These are phyloP conservation scores for Incumbomyces lentus DNA, from an alignment of 2,329 filamentous ascomycete genomes.

Conservation along the genomic window DNA sequence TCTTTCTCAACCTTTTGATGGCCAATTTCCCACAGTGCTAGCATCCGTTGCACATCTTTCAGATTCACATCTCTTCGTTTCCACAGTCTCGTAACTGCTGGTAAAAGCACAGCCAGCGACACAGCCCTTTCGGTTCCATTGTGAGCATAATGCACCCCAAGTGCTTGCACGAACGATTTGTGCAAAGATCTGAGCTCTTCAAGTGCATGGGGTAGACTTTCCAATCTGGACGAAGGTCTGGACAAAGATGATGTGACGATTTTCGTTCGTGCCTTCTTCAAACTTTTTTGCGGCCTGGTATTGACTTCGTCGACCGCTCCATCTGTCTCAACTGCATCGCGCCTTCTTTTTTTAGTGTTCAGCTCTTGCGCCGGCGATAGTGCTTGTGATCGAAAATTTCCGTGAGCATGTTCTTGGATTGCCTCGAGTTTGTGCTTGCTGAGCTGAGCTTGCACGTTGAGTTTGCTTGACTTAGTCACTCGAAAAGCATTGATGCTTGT, in stretches of 20 bases:
- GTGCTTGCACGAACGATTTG: constrained; percentile 55
- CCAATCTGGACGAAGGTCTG: constrained; percentile 4
- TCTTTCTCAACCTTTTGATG: neutral
- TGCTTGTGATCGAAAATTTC: neutral
- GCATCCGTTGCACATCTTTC: constrained; percentile 55
- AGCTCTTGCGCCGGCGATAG: neutral
- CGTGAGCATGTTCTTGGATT: constrained; percentile 2
- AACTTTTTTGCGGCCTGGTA: neutral
- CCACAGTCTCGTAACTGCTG: constrained; percentile 58
- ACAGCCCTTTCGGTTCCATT: constrained; percentile 53
- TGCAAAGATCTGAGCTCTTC: constrained; percentile 38
- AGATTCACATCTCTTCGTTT: constrained; percentile 57
- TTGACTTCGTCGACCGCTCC: constrained; percentile 9
- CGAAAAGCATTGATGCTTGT: constrained; percentile 12
- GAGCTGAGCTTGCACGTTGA: constrained; percentile 1
- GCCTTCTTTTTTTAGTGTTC: constrained; percentile 13
- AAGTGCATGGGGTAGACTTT: constrained; percentile 7
- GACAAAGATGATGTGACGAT: constrained; percentile 11
- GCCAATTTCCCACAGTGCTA: constrained; percentile 48
- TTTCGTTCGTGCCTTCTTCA: constrained; percentile 9
- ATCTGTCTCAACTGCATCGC: constrained; percentile 8
- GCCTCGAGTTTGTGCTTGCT: constrained; percentile 6
- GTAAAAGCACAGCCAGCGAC: constrained; percentile 52
- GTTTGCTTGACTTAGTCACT: constrained; percentile 12
- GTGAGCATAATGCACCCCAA: constrained; percentile 60